Evolutionary conservation across 352 stramenopile species (phyloP).

Genomic region (Phytophthora ohioensis): DNA sequence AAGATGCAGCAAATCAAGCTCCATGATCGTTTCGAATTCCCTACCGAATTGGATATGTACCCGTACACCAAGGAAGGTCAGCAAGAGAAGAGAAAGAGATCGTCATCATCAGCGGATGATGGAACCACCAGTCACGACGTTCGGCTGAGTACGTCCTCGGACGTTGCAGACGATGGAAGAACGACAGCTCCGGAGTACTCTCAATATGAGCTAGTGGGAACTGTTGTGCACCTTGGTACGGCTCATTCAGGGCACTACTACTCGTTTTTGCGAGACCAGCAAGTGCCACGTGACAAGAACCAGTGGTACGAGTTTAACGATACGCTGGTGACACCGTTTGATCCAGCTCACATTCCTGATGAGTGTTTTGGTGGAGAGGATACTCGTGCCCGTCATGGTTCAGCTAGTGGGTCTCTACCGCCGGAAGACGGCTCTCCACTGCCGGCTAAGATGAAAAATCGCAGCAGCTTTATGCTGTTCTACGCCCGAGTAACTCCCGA

Average conservation of each 20-base stretch:
- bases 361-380: constrained; percentile 81
- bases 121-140: constrained; percentile 28
- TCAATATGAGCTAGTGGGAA: constrained; percentile 87
- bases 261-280: constrained; percentile 84
- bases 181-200: constrained; percentile 80
- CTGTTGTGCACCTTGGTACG: constrained; percentile 90
- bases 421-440: constrained; percentile 30
- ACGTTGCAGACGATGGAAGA: constrained; percentile 31
- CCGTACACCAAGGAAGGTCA: constrained; percentile 91
- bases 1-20: constrained; percentile 95
- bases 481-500: constrained; percentile 71
- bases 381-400: constrained; percentile 28
- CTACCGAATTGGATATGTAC: constrained; percentile 90
- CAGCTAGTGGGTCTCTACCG: constrained; percentile 26
- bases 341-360: constrained; percentile 67
- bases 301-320: constrained; percentile 92
- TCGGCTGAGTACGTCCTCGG: constrained; percentile 38
- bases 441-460: constrained; percentile 71
- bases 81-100: constrained; percentile 59
- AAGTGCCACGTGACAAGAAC: constrained; percentile 36
- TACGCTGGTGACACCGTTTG: constrained; percentile 83
- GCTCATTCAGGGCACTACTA: constrained; percentile 93
- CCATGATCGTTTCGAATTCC: constrained; percentile 95
- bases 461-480: constrained; percentile 91
- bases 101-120: constrained; percentile 34